These are phyloP conservation scores for Pisolithus orientalis DNA, from an alignment of 768 basidiomycete species.

Conservation along the genomic window DNA sequence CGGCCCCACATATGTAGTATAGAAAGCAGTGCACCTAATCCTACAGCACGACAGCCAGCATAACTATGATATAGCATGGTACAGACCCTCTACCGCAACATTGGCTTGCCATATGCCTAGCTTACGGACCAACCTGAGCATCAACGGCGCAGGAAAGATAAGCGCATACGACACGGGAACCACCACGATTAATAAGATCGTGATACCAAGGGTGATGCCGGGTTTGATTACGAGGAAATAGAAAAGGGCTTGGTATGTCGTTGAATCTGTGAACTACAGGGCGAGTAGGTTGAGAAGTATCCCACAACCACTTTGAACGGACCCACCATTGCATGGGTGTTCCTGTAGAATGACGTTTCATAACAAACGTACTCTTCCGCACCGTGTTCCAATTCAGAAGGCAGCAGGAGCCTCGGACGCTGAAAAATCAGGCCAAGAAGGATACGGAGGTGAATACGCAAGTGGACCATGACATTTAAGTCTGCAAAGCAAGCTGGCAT, in stretches of 20 bases:
- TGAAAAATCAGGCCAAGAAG: slow-evolving; percentile 72
- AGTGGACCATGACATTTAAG: slow-evolving; percentile 61
- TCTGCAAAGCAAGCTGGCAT: slow-evolving; percentile 57
- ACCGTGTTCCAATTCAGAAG: slow-evolving; percentile 46
- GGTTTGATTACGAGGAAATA: slow-evolving; percentile 88
- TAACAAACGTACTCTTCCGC: slow-evolving; percentile 28
- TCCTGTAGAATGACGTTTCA: slow-evolving; percentile 75
- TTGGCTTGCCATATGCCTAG: slow-evolving; percentile 82
- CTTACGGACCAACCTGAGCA: slow-evolving; percentile 55
- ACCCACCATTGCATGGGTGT: slow-evolving; percentile 73
- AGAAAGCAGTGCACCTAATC: neutral
- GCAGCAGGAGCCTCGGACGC: slow-evolving; percentile 46
- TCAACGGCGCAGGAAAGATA: slow-evolving; percentile 61
- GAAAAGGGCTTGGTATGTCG: slow-evolving; percentile 80
- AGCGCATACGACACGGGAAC: slow-evolving; percentile 54
- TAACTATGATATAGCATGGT: slow-evolving; percentile 31
- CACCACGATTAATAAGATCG: slow-evolving; percentile 46
- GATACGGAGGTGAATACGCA: slow-evolving; percentile 54
- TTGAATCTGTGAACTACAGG: slow-evolving; percentile 68
- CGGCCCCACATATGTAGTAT: neutral
- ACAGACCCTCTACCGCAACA: slow-evolving; percentile 69
- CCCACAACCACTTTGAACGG: neutral
- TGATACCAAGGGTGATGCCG: slow-evolving; percentile 63
- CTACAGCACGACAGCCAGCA: too few relatives aligned
- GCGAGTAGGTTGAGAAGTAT: slow-evolving; percentile 6